Percentiles rank a stretch among this genome's conserved stretches.
phyloP scores from a whole-genome alignment of 257 asterid genomes.

The Nicotiana knightiana region DNA sequence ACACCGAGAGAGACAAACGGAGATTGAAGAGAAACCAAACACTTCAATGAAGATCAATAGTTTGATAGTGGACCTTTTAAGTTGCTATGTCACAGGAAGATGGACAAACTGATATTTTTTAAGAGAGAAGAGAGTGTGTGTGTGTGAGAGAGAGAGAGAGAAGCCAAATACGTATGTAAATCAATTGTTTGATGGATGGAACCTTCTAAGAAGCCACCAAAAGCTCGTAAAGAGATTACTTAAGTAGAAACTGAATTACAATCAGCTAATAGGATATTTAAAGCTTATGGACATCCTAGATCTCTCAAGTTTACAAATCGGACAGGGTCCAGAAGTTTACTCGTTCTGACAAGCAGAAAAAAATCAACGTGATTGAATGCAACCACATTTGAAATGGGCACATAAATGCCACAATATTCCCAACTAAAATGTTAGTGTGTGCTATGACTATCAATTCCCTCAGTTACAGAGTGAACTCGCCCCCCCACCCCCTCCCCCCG shows the following conservation, averaged over 20 bases:
- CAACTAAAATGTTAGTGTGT: background rate
- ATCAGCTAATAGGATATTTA: background rate
- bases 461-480: too few species aligned
- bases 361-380: background rate
- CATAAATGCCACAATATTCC: background rate
- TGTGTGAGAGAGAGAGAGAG: background rate
- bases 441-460: background rate
- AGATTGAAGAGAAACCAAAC: background rate
- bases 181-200: background rate
- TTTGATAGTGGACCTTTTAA: background rate
- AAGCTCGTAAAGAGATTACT: background rate
- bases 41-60: background rate
- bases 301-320: background rate
- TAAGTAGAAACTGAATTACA: background rate
- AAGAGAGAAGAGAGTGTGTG: background rate
- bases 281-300: background rate
- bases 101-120: background rate
- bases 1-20: background rate
- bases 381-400: background rate
- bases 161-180: background rate
- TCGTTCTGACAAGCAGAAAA: background rate
- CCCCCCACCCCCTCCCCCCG: too few species aligned
- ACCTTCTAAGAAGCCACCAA: background rate
- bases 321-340: background rate
- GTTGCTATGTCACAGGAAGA: background rate